Evolutionary conservation across 305 asterid genomes (phyloP), one percentile per base, ranked within the genome.

Genomic region (Fraxinus sp.): DNA sequence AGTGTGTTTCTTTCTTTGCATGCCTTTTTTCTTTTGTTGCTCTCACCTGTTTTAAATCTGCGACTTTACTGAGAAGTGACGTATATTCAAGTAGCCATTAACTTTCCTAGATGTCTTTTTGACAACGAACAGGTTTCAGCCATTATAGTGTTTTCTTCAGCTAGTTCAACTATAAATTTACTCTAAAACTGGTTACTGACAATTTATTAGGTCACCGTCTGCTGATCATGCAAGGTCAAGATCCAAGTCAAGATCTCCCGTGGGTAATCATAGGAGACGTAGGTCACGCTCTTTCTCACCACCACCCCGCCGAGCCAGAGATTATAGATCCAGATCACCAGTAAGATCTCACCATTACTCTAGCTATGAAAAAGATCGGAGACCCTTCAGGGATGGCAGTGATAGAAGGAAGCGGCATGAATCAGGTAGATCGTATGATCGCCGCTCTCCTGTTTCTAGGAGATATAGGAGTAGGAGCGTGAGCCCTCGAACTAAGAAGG

Each of bases 201-300:
- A 49, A 81, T 85, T 78, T 75, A 85, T 86, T 92, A 94, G 98
- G 95, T 94, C 97, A 72, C 94, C 98, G 62, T 85, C 95, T 77
- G 26, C 87, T 4, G 43, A 82, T 81, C 93, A 73, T 78, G 89
- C 82, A 28, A 93, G 88, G 88, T 91, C 96, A 80, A 90, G 91
- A 81, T 94, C 97, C 20, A 89, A 92, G 89, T 95, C 97, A 33
- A 89, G 89, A 22, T 94, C 99, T 87, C 99, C 98, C n/a, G 80
- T 93, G 62, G 86, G 80, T 85, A 90, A 92, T 85, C 87, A 94
- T 81, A 84, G 79, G 18, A 92, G 97, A 87, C 91, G 84, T 26
- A 90, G 89, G 86, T 95, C 98, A 81, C 93, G 91, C 80, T 93
- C 99, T 78, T 89, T 84, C 88, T 94, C 98, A 1, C 98, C 99